Conservation (phyloP, 345 rosid species). For the Gossypium herbaceum region DNA sequence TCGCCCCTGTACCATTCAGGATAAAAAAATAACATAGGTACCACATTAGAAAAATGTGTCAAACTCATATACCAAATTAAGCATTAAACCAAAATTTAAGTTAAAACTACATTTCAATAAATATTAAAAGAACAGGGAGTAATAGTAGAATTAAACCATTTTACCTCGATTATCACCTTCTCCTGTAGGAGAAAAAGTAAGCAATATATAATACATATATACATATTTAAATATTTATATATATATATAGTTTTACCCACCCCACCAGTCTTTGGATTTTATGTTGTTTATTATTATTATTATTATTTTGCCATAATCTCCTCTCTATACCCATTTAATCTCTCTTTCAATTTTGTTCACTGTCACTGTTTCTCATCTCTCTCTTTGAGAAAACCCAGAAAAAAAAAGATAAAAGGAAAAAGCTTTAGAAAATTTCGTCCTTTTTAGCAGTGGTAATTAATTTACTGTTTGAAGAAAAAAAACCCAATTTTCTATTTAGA, state of each 20-base stretch:
- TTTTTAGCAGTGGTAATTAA: neutral
- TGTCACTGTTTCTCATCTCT: conserved; percentile 17
- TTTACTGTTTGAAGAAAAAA: neutral
- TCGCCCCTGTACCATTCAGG: too few relatives aligned
- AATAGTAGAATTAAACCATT: too few relatives aligned
- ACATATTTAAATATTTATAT: neutral
- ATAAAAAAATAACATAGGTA: too few relatives aligned
- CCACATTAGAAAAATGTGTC: too few relatives aligned
- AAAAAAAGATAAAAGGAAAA: neutral
- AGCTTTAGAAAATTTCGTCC: neutral
- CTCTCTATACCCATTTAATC: neutral
- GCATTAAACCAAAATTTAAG: too few relatives aligned
- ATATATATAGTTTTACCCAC: conserved; percentile 14
- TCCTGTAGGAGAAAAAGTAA: neutral
- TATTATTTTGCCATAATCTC: neutral
- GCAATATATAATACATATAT: neutral
- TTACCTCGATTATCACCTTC: too few relatives aligned
- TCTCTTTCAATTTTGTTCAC: neutral
- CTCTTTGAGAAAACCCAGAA: neutral
- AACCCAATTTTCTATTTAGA: neutral
- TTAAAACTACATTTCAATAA: too few relatives aligned
- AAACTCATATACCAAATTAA: too few relatives aligned
- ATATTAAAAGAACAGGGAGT: too few relatives aligned
- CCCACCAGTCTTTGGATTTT: conserved; percentile 16
- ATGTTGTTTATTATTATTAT: neutral